Evolutionary conservation across 495 filamentous ascomycete species (phyloP).

Genomic region (Penicillium crystallinum): DNA sequence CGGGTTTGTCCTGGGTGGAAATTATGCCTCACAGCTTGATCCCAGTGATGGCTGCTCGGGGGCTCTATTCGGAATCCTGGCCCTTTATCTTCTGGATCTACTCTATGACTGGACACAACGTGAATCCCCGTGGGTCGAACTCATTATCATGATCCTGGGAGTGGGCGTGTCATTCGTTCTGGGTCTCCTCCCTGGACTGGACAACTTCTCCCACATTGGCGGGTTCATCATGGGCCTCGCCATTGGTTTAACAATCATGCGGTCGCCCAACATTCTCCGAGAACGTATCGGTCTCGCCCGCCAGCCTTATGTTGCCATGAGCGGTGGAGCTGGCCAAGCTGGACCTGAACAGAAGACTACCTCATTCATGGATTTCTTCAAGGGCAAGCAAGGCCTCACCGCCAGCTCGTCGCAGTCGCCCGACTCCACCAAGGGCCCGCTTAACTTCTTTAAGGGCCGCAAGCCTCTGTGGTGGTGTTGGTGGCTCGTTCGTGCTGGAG

Average conservation of each 20-base stretch:
- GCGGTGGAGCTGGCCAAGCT: conserved; percentile 28
- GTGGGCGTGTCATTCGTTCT: conserved; percentile 86
- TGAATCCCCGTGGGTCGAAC: conserved; percentile 66
- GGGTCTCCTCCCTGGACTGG: conserved; percentile 84
- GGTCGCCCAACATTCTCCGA: conserved; percentile 76
- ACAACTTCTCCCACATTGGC: conserved; percentile 97
- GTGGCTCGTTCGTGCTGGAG: conserved; percentile 83
- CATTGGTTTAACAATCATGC: conserved; percentile 78
- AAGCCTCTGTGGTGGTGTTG: conserved; percentile 95
- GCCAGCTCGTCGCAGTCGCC: conserved; percentile 13
- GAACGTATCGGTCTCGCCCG: conserved; percentile 62
- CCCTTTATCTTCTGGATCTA: conserved; percentile 80
- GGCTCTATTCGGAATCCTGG: conserved; percentile 83
- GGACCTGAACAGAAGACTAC: conserved; percentile 22
- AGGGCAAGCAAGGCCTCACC: conserved; percentile 30
- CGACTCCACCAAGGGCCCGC: conserved; percentile 52
- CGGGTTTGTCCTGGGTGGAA: conserved; percentile 92
- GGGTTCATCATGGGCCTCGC: conserved; percentile 91
- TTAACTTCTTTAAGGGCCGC: conserved; percentile 84
- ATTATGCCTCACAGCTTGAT: conserved; percentile 75
- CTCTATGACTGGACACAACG: conserved; percentile 86
- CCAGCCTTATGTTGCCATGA: conserved; percentile 63
- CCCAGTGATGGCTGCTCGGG: conserved; percentile 87
- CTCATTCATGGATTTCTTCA: conserved; percentile 33
- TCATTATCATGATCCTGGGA: conserved; percentile 78